Conservation (phyloP, 768 basidiomycete genomes). For the Clavulina sp. region DNA sequence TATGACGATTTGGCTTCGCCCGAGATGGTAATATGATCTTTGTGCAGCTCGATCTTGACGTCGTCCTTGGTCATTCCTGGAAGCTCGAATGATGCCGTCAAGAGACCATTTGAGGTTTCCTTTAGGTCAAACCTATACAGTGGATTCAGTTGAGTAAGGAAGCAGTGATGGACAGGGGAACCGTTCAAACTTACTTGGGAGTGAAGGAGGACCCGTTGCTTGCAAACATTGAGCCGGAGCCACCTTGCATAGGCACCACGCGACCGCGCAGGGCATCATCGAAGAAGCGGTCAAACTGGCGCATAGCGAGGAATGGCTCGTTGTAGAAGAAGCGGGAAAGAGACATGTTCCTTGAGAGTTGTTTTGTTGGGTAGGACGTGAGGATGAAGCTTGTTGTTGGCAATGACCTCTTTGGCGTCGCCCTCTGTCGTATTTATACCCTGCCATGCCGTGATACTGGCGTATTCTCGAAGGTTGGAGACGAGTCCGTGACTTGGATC, state of each 20-base stretch:
- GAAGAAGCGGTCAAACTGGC: constrained; percentile 29
- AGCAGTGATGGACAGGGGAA: not conserved
- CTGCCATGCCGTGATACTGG: too few relatives aligned
- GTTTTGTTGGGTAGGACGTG: too few relatives aligned
- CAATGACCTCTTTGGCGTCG: too few relatives aligned
- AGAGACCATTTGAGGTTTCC: constrained; percentile 26
- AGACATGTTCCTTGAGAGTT: too few relatives aligned
- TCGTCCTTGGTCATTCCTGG: constrained; percentile 37
- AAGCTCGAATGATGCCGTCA: constrained; percentile 40
- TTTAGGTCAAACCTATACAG: constrained; percentile 25
- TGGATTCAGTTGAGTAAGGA: not conserved
- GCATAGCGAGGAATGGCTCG: constrained; percentile 24
- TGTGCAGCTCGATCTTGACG: constrained; percentile 33
- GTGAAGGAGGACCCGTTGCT: not conserved
- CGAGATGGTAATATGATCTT: constrained; percentile 32
- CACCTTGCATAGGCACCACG: not conserved
- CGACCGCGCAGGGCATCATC: constrained; percentile 21
- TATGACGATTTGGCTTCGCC: constrained; percentile 26
- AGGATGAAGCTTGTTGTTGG: too few relatives aligned
- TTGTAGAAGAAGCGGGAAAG: constrained; percentile 23
- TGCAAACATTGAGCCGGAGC: not conserved
- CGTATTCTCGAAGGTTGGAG: too few relatives aligned
- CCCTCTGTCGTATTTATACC: too few relatives aligned
- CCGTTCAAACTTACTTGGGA: not conserved
- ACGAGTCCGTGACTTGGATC: too few relatives aligned